Percentiles rank a stretch among this genome's conserved stretches.
These are phyloP conservation scores for Przewalskia tangutica DNA, from an alignment of 257 asterid genomes.

Conservation along the genomic window DNA sequence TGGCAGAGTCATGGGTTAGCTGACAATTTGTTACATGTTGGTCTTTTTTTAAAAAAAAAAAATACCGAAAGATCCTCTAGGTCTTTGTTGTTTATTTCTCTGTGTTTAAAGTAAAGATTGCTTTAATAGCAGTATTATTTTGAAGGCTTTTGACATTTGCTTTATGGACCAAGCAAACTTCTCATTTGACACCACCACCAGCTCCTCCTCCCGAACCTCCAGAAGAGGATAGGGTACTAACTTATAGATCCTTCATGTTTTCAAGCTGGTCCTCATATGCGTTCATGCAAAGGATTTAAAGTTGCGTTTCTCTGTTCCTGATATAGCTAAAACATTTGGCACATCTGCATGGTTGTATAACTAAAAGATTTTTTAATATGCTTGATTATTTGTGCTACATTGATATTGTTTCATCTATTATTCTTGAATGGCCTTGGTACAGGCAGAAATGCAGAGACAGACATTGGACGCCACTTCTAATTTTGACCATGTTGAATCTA, in stretches of 20 bases:
- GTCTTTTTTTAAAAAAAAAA: background rate
- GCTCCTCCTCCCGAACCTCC: background rate
- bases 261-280: background rate
- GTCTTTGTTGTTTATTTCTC: background rate
- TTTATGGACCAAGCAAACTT: background rate
- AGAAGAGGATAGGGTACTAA: background rate
- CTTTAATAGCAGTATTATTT: background rate
- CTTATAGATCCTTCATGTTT: background rate
- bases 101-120: background rate
- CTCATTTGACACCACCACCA: background rate
- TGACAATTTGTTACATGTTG: background rate
- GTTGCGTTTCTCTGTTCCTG: background rate
- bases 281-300: background rate
- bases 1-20: background rate
- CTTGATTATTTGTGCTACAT: background rate
- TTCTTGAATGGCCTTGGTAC: background rate
- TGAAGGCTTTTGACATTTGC: background rate
- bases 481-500: background rate
- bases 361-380: background rate
- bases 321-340: background rate
- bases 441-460: background rate
- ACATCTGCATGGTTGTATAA: background rate
- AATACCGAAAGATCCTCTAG: background rate
- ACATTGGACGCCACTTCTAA: background rate
- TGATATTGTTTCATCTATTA: background rate